Evolutionary conservation across 2,329 filamentous ascomycete genomes (phyloP).

Genomic region (Scedosporium apiospermum): DNA sequence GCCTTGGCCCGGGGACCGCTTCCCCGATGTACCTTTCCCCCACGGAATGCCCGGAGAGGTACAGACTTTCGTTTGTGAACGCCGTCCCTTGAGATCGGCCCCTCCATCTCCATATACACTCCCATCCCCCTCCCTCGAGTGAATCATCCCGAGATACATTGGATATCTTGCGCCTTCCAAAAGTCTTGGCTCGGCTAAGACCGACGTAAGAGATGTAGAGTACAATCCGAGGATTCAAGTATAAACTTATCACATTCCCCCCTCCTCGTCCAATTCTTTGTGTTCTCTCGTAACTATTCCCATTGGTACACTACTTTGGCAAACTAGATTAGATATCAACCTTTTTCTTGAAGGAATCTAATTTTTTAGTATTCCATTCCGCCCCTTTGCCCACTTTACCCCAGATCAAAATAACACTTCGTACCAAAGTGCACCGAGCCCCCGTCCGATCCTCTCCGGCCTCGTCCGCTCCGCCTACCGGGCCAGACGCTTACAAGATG

Average conservation of each 20-base stretch:
- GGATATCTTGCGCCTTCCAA: background rate
- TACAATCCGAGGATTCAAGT: background rate
- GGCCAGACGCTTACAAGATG: constrained; percentile 12
- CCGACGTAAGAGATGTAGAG: constrained; percentile 2
- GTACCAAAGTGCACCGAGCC: background rate
- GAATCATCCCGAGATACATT: background rate
- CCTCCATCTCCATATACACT: background rate
- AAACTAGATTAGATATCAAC: background rate
- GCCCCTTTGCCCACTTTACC: background rate
- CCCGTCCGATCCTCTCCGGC: background rate
- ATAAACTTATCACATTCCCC: background rate
- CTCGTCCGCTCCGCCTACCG: background rate
- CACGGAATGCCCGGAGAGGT: no score
- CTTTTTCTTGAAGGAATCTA: background rate
- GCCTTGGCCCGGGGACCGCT: no score
- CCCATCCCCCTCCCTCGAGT: background rate
- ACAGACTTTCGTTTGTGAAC: background rate
- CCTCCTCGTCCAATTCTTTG: background rate
- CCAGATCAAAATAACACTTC: background rate
- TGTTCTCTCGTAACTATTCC: background rate
- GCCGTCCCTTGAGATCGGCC: background rate
- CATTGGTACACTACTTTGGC: background rate
- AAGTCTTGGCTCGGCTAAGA: constrained; percentile 3
- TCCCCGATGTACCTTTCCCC: no score
- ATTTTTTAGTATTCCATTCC: background rate